Conservation (phyloP, 805 yeast species). For the Nakazawaea ishiwadae region DNA sequence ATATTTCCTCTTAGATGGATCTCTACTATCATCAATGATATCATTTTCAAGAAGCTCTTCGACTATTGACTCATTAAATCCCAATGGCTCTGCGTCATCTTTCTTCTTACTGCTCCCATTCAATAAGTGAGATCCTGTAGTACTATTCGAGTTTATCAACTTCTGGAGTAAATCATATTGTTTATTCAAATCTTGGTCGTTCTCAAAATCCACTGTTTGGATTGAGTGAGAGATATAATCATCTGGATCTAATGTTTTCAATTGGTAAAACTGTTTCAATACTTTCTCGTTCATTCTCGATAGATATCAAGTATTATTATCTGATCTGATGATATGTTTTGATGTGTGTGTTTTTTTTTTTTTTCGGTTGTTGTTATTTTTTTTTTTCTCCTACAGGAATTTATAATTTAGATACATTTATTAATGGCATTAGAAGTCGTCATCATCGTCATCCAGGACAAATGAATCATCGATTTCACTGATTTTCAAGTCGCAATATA, state of each 20-base stretch:
- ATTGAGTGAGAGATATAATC: slow-evolving; percentile 15
- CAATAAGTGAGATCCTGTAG: not conserved
- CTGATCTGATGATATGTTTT: not conserved
- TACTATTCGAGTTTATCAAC: slow-evolving; percentile 9
- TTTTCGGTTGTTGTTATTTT: not conserved
- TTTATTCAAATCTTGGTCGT: slow-evolving; percentile 9
- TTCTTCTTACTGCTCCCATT: not conserved
- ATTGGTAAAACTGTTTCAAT: slow-evolving; percentile 34
- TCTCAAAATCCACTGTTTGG: slow-evolving; percentile 10
- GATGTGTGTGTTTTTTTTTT: slow-evolving; percentile 1
- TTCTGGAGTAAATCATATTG: slow-evolving; percentile 12
- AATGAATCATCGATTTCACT: slow-evolving; percentile 53
- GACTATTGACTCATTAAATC: slow-evolving; percentile 41
- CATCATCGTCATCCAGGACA: not conserved
- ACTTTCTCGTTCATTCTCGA: slow-evolving; percentile 19
- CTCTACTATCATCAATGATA: slow-evolving; percentile 32
- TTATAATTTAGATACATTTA: not conserved
- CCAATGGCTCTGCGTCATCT: slow-evolving; percentile 46
- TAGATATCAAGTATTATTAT: not conserved
- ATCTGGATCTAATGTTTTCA: slow-evolving; percentile 37
- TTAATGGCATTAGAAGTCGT: not conserved
- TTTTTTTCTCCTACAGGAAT: not conserved
- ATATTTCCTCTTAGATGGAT: slow-evolving; percentile 33
- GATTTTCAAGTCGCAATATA: slow-evolving; percentile 70
- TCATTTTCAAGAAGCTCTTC: slow-evolving; percentile 36